Conservation (phyloP, 176 grass and related monocot species). For the Oryza punctata region DNA sequence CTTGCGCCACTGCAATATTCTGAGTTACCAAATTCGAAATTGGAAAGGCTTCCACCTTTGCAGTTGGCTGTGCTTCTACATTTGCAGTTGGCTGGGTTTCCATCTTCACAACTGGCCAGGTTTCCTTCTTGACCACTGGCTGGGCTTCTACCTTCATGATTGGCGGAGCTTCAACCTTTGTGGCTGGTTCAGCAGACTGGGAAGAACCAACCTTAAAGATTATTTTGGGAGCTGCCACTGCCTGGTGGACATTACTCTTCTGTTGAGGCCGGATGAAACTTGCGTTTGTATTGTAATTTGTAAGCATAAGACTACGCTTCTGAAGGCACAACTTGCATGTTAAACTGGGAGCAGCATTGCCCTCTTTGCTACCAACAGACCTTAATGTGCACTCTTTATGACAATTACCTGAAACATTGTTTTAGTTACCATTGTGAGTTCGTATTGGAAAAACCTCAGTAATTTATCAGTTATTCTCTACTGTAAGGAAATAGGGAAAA, state of each 20-base stretch:
- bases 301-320: slow-evolving; percentile 49
- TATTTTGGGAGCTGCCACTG: slow-evolving; percentile 44
- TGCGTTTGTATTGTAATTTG: slow-evolving; percentile 40
- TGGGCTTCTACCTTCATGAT: slow-evolving; percentile 25
- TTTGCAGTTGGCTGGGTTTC: slow-evolving; percentile 31
- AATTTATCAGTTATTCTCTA: slow-evolving; percentile 10
- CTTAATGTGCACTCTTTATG: slow-evolving; percentile 71
- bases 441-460: slow-evolving; percentile 10
- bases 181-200: slow-evolving; percentile 38
- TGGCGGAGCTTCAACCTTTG: slow-evolving; percentile 22
- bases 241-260: slow-evolving; percentile 46
- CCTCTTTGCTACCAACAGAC: slow-evolving; percentile 44
- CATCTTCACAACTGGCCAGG: background rate
- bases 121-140: slow-evolving; percentile 6
- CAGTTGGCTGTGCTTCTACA: slow-evolving; percentile 14
- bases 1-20: slow-evolving; percentile 21
- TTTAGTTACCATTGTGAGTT: slow-evolving; percentile 42
- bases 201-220: slow-evolving; percentile 54
- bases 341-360: slow-evolving; percentile 41
- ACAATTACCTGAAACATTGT: slow-evolving; percentile 69
- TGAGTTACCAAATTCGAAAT: slow-evolving; percentile 23
- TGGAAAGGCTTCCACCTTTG: slow-evolving; percentile 14
- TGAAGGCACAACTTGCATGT: slow-evolving; percentile 71
- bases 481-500: background rate
- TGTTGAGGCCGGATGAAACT: slow-evolving; percentile 39